Base-by-base conservation (phyloP, 495 filamentous ascomycete genomes). In the Tuber melanosporum region DNA sequence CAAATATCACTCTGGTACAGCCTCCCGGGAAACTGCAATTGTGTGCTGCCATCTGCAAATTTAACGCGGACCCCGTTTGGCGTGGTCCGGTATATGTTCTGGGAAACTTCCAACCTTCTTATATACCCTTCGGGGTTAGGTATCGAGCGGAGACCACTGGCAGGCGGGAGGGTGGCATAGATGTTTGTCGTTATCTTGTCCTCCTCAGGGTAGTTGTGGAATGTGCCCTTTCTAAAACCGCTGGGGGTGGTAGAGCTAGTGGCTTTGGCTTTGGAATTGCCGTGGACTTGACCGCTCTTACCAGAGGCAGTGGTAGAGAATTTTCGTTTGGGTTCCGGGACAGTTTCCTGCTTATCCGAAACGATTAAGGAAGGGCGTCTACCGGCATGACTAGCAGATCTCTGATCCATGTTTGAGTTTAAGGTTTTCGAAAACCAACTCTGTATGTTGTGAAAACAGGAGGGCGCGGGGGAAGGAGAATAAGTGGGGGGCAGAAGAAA, bases 61-160 rank as follows among this genome's bases (percentile, higher is more conserved):
- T 62, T 62, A 62, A 62, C n/a, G n/a, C n/a, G 52, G n/a, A 32
- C 52, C n/a, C n/a, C n/a, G 3, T 62, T 62, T 9, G 22, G 52
- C 0, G n/a, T 62, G n/a, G 22, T 62, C 1, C 52, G 9, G 52
- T 62, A 62, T 62, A 62, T 62, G n/a, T 62, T 26, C 52, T 26
- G 52, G n/a, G 52, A 62, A 12, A 14, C 26, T 62, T 62, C 22
- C n/a, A 62, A 62, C 9, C 26, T 10, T n/a, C 52, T 62, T 22
- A 26, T 3, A 2, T 12, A 3, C 22, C n/a, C 22, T 14, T 10
- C 10, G 10, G 52, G 22, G 52, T 62, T 32, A 10, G 10, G n/a
- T 12, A 9, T 10, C 3, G 2, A 4, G 3, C 3, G 0, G 22
- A 2, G n/a, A 32, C 3, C 3, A 14, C 3, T 0, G 9, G n/a